phyloP scores from a whole-genome alignment of 1,284 basidiomycete genomes.

The Cystobasidium sp. region DNA sequence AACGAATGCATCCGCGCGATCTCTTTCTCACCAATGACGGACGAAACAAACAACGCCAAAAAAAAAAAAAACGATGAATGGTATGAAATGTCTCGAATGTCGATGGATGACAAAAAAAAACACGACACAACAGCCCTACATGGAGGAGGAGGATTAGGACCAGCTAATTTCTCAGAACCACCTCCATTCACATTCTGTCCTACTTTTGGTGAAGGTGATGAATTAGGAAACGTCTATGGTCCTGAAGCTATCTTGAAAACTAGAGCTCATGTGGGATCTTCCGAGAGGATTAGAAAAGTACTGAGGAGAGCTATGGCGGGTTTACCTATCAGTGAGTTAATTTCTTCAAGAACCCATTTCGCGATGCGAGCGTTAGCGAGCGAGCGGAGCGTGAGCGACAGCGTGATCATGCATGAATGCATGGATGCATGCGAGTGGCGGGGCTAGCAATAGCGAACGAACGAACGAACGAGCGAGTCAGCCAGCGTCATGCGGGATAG shows the following conservation, averaged over 20 bases:
- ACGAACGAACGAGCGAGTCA: too few relatives aligned
- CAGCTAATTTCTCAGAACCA: slow-evolving; percentile 61
- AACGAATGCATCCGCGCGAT: too few relatives aligned
- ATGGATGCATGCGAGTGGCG: too few relatives aligned
- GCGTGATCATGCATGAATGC: too few relatives aligned
- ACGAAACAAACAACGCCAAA: too few relatives aligned
- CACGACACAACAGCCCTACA: slow-evolving; percentile 43
- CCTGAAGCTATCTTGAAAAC: slow-evolving; percentile 75
- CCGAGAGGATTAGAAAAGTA: slow-evolving; percentile 80
- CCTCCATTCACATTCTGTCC: slow-evolving; percentile 88
- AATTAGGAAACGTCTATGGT: slow-evolving; percentile 76
- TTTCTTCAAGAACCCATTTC: background rate
- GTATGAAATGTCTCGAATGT: too few relatives aligned
- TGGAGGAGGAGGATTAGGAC: slow-evolving; percentile 50
- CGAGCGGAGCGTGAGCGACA: too few relatives aligned
- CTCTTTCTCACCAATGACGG: too few relatives aligned
- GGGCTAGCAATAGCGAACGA: too few relatives aligned
- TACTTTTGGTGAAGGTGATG: slow-evolving; percentile 77
- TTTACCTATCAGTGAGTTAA: slow-evolving; percentile 67
- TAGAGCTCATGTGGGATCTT: slow-evolving; percentile 76
- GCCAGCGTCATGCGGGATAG: too few relatives aligned
- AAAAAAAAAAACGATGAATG: too few relatives aligned
- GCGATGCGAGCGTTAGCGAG: background rate
- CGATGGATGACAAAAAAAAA: too few relatives aligned
- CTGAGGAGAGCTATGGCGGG: slow-evolving; percentile 83